Conservation (phyloP, 495 filamentous ascomycete genomes). For the Aspergillus homomorphus region DNA sequence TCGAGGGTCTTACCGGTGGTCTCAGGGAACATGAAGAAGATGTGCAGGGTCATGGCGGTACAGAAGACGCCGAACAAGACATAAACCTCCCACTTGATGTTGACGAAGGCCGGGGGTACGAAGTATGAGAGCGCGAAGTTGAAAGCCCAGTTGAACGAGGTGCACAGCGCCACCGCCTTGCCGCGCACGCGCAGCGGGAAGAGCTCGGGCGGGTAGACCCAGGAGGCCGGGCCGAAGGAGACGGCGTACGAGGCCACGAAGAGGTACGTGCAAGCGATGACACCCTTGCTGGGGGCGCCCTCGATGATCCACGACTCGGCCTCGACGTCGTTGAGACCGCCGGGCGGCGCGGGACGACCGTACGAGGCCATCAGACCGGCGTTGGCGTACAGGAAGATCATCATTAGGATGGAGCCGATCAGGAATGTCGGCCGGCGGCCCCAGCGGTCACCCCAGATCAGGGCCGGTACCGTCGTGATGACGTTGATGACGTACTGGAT, state of each 20-base stretch:
- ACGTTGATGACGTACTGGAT: conserved; percentile 72
- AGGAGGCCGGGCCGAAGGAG: conserved; percentile 64
- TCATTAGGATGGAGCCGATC: conserved; percentile 64
- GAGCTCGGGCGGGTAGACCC: conserved; percentile 67
- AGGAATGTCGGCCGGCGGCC: conserved; percentile 63
- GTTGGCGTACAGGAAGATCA: conserved; percentile 65
- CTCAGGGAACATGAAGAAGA: conserved; percentile 81
- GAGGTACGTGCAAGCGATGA: conserved; percentile 63
- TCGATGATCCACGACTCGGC: conserved; percentile 41
- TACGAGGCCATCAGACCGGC: conserved; percentile 61
- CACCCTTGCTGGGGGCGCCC: conserved; percentile 40
- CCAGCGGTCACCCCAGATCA: conserved; percentile 61
- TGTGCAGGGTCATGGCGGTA: conserved; percentile 66
- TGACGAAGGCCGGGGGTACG: conserved; percentile 69
- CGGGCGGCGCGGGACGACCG: conserved; percentile 50
- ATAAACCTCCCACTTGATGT: conserved; percentile 72
- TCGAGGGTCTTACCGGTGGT: conserved; percentile 79
- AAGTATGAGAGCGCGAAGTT: conserved; percentile 81
- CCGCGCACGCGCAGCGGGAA: conserved; percentile 63
- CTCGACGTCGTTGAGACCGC: conserved; percentile 35
- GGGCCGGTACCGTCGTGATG: conserved; percentile 50
- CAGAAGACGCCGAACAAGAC: conserved; percentile 76
- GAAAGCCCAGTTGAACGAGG: conserved; percentile 73
- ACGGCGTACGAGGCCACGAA: conserved; percentile 59
- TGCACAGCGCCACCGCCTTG: conserved; percentile 68